Conservation (phyloP, 1,139 yeast genomes). For the Lipomyces yarrowii region DNA sequence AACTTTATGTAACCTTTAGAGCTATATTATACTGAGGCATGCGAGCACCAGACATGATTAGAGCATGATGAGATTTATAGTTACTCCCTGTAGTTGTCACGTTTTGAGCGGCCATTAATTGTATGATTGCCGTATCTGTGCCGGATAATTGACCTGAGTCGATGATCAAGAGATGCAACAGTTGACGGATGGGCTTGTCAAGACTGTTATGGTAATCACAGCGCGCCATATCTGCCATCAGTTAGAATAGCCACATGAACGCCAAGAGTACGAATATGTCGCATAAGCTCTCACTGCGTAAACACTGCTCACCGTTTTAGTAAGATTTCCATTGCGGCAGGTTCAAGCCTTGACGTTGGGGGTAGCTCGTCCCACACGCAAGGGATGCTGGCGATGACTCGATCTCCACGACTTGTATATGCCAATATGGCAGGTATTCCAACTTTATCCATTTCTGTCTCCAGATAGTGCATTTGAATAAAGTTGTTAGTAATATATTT, state of each 20-base stretch:
- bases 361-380: conserved; percentile 27
- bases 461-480: conserved; percentile 9
- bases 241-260: not conserved
- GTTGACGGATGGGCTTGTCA: not conserved
- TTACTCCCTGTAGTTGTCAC: no score
- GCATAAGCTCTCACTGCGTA: not conserved
- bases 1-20: not conserved
- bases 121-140: not conserved
- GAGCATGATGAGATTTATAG: no score
- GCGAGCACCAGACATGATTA: not conserved
- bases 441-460: conserved; percentile 23
- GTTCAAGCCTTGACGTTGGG: conserved; percentile 2
- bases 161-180: not conserved
- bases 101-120: no score
- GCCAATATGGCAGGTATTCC: conserved; percentile 28
- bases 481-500: conserved; percentile 14
- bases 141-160: not conserved
- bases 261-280: not conserved
- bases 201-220: not conserved
- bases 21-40: not conserved
- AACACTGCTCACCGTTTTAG: conserved; percentile 8
- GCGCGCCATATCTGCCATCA: not conserved
- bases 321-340: conserved; percentile 15
- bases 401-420: conserved; percentile 19
- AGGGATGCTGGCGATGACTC: conserved; percentile 19